Conservation (phyloP, 2,329 filamentous ascomycete genomes). For the Xylariaceae sp. region DNA sequence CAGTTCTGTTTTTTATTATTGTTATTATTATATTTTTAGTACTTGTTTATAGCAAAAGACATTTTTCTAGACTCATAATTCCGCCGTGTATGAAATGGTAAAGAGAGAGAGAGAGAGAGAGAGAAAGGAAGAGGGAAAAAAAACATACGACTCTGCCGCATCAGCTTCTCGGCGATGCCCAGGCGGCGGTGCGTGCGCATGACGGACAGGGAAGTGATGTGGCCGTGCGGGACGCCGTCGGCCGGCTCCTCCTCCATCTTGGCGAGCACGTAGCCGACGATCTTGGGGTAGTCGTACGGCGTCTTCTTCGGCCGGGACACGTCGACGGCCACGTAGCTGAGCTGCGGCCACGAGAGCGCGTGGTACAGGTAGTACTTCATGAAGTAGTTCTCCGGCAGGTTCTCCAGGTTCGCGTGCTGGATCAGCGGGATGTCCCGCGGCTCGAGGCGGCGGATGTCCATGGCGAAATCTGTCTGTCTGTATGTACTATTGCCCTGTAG, state of each 20-base stretch:
- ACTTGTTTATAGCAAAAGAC: too few relatives aligned
- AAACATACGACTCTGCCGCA: conserved; percentile 85
- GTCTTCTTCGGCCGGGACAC: conserved; percentile 71
- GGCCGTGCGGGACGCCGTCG: conserved; percentile 87
- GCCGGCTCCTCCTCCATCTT: conserved; percentile 99
- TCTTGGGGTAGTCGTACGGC: conserved; percentile 87
- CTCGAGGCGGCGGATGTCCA: conserved; percentile 87
- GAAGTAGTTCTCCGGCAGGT: conserved; percentile 99
- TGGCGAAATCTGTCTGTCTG: too few relatives aligned
- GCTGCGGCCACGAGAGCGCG: conserved; percentile 93
- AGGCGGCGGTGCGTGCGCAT: conserved; percentile 92
- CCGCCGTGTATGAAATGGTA: too few relatives aligned
- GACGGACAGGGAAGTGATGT: conserved; percentile 91
- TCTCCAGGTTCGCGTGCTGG: conserved; percentile 97
- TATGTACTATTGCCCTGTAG: background rate
- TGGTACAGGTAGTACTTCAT: conserved; percentile 99
- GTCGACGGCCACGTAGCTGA: conserved; percentile 94
- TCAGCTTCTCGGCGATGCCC: conserved; percentile 93
- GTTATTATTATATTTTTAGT: too few relatives aligned
- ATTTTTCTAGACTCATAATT: too few relatives aligned
- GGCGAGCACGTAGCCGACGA: conserved; percentile 97
- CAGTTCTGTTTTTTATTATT: conserved; percentile 53
- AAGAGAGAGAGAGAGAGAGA: background rate
- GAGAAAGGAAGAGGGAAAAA: conserved; percentile 3
- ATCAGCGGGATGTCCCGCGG: conserved; percentile 83